phyloP scores from a whole-genome alignment of 305 asterid genomes.

The Fraxinus sp. region DNA sequence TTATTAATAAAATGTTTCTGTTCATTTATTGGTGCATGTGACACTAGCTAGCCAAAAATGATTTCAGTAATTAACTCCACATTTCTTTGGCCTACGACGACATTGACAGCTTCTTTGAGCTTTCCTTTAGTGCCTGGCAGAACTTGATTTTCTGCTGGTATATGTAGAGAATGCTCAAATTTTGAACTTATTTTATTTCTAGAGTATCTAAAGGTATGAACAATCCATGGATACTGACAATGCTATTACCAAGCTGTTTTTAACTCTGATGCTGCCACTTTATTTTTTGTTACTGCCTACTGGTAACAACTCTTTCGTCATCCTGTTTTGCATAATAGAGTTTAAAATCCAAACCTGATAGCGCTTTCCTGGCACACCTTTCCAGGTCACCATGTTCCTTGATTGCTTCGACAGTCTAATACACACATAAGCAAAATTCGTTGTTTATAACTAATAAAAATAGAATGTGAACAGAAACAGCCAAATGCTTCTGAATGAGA shows the following conservation, averaged over 20 bases:
- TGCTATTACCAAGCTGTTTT: not conserved
- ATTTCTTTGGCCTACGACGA: not conserved
- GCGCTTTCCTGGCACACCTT: not conserved
- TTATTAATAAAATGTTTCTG: not conserved
- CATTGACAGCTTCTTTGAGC: not conserved
- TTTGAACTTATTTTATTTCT: conserved; percentile 1
- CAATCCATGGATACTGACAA: not conserved
- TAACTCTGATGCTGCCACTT: not conserved
- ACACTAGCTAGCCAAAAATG: not conserved
- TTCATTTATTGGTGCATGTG: not conserved
- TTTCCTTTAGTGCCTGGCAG: not conserved
- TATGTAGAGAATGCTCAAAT: not conserved
- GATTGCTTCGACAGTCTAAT: not conserved
- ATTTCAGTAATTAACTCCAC: not conserved
- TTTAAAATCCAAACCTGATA: not conserved
- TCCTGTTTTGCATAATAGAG: not conserved
- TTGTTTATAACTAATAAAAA: not conserved
- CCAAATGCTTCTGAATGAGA: not conserved
- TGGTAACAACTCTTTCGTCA: not conserved
- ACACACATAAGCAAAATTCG: not conserved
- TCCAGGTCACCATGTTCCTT: not conserved
- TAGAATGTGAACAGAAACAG: not conserved
- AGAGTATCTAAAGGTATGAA: not conserved
- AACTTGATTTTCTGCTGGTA: not conserved
- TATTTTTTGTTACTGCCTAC: not conserved